phyloP scores from a whole-genome alignment of 1,139 yeast species.

The Protomyces inouyei region DNA sequence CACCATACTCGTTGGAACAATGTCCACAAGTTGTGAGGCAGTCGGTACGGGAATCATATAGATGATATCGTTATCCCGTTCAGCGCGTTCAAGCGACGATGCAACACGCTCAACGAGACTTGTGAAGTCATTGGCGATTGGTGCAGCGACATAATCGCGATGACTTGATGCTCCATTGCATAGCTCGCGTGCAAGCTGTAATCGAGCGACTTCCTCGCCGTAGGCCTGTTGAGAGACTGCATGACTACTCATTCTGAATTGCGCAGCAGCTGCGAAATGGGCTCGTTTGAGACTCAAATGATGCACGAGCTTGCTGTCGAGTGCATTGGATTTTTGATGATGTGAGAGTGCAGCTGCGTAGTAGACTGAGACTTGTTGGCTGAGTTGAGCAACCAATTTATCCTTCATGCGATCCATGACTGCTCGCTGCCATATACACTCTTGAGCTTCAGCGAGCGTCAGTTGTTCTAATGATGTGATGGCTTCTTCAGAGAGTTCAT shows the following conservation, averaged over 20 bases:
- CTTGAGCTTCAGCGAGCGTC: constrained; percentile 83
- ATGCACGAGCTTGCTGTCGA: constrained; percentile 52
- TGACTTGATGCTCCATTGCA: constrained; percentile 41
- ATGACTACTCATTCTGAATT: constrained; percentile 54
- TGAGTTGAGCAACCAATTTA: constrained; percentile 57
- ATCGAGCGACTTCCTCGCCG: constrained; percentile 66
- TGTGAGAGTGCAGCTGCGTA: constrained; percentile 48
- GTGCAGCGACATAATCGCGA: constrained; percentile 44
- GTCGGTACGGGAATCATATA: constrained; percentile 63
- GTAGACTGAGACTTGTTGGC: constrained; percentile 57
- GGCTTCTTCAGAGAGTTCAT: constrained; percentile 47
- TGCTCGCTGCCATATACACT: constrained; percentile 76
- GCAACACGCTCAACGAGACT: constrained; percentile 48
- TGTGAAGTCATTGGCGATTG: constrained; percentile 47
- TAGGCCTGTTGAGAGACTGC: constrained; percentile 51
- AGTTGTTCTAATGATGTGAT: constrained; percentile 46
- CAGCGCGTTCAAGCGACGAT: constrained; percentile 52
- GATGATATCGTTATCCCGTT: constrained; percentile 74
- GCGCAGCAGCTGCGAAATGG: constrained; percentile 69
- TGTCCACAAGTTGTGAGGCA: constrained; percentile 43
- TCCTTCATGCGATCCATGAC: constrained; percentile 54
- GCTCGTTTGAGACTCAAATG: constrained; percentile 54
- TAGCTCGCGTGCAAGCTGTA: constrained; percentile 46
- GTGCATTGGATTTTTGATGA: constrained; percentile 2
- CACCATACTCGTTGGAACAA: constrained; percentile 55